Conservation (phyloP, 371 early-diverging fungal species). For the Mortierella sp. region DNA sequence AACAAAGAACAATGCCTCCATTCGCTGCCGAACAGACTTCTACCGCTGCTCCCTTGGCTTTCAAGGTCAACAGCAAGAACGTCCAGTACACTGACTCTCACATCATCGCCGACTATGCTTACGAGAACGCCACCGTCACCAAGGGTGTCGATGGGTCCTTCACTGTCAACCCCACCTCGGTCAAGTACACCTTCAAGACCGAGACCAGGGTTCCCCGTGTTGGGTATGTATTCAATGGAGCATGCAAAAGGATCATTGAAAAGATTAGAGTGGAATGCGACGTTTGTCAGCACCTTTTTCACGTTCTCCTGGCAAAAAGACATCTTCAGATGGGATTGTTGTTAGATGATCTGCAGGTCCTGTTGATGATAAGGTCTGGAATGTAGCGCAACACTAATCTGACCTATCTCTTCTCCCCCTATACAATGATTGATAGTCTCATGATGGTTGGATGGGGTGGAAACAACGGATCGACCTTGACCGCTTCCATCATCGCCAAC, state of each 20-base stretch:
- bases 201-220: slow-evolving; percentile 82
- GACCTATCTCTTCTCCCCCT: no score
- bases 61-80: slow-evolving; percentile 88
- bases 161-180: slow-evolving; percentile 86
- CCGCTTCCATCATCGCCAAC: slow-evolving; percentile 95
- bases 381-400: slow-evolving; percentile 16
- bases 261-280: no score
- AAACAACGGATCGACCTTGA: slow-evolving; percentile 97
- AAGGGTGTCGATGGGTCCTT: slow-evolving; percentile 73
- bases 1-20: slow-evolving; percentile 51
- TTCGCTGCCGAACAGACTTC: slow-evolving; percentile 46
- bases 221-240: slow-evolving; percentile 70
- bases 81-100: slow-evolving; percentile 86
- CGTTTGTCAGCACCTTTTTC: slow-evolving; percentile 7
- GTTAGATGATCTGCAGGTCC: background rate
- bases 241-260: no score
- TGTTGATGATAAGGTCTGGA: slow-evolving; percentile 8
- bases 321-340: no score
- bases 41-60: slow-evolving; percentile 62
- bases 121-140: slow-evolving; percentile 86
- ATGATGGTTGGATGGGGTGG: slow-evolving; percentile 99
- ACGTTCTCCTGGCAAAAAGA: background rate
- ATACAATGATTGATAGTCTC: no score
- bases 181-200: slow-evolving; percentile 89
- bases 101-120: slow-evolving; percentile 87